Conservation (phyloP, 352 stramenopile species). For the Globisporangium okanoganense region DNA sequence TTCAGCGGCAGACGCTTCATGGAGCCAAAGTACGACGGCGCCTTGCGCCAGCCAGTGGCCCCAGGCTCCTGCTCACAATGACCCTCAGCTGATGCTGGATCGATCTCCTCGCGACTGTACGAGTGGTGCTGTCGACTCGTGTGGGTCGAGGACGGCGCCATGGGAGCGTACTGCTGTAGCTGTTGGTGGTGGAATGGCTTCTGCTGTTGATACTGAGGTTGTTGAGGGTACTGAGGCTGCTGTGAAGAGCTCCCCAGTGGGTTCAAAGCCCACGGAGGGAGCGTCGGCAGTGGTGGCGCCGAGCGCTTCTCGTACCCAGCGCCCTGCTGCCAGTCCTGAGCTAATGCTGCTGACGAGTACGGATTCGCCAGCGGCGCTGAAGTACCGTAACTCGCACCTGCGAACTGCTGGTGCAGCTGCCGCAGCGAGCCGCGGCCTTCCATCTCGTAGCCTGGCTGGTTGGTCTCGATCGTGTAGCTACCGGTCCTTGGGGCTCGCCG, state of each 20-base stretch:
- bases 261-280: conserved; percentile 40
- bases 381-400: conserved; percentile 8
- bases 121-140: neutral
- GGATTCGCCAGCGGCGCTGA: conserved; percentile 3
- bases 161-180: neutral
- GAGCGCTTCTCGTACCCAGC: conserved; percentile 25
- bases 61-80: neutral
- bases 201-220: conserved; percentile 11
- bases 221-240: conserved; percentile 13
- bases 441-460: conserved; percentile 16
- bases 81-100: neutral
- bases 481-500: neutral
- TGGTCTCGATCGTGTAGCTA: neutral
- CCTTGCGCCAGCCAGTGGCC: conserved; percentile 28
- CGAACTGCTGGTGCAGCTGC: conserved; percentile 41
- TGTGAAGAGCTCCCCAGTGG: neutral
- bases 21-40: conserved; percentile 49
- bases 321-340: conserved; percentile 9
- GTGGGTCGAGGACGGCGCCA: neutral
- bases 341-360: conserved; percentile 6
- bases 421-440: conserved; percentile 43
- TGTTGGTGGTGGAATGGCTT: neutral
- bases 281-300: conserved; percentile 37
- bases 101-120: conserved; percentile 17
- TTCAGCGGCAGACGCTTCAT: conserved; percentile 36